Evolutionary conservation across 768 basidiomycete genomes (phyloP), one percentile per base, ranked within the genome.

Genomic region (Pilatotrama ljubarskyi): DNA sequence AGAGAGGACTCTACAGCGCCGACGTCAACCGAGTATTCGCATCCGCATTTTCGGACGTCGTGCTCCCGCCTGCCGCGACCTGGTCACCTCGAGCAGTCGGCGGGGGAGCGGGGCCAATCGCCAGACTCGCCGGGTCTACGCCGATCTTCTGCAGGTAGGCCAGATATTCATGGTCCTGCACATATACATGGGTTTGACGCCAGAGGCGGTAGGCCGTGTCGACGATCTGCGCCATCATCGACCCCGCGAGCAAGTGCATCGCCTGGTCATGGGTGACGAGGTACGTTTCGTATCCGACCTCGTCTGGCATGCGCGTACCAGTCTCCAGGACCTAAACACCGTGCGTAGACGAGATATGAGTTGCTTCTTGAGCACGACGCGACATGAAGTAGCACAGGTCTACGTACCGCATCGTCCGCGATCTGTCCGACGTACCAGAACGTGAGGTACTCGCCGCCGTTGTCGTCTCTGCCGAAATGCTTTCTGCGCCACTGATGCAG

Each of bases 381-480:
- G 14, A 5, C 14, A 14, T 40, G 6, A 40, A 14, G 9, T 20
- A 9, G 20, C 13, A 15, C 36, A 40, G n/a, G 13, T 3, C 14
- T 5, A 75, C 81, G 25, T 64, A 86, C 83, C 38, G 84, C 83
- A 59, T 83, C 77, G 6, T 72, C 77, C 0, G 75, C 61, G 37
- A 87, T 84, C 66, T 78, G 73, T 5, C 81, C 83, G n/a, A 79
- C 76, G 62, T 78, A 85, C 81, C 81, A 87, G 46, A 77, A 78
- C 9, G 76, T 78, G 25, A 85, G 61, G 66, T 87, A 87, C 64
- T 84, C 80, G 1, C 80, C 79, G 13, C 79, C 77, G n/a, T 61
- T 36, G 20, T 38, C 50, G 18, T 36, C 32, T 4, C 48, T 37
- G 5, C 46, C 41, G 25, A 54, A 44, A 20, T 41, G 43, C 0